Conservation (phyloP, 768 basidiomycete species). For the Pulveroboletus sp. region DNA sequence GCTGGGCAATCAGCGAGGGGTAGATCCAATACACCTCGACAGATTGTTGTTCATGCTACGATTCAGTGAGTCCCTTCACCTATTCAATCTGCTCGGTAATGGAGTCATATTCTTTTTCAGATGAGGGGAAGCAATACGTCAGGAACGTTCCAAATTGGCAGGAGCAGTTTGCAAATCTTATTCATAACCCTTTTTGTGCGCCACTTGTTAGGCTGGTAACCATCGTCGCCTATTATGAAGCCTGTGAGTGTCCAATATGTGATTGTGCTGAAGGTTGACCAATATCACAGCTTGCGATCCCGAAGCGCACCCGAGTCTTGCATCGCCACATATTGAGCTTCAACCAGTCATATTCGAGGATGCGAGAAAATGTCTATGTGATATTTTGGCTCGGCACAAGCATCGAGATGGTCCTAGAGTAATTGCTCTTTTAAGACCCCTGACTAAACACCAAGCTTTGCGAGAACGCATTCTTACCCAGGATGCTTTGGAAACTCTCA, state of each 20-base stretch:
- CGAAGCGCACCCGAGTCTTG: not conserved
- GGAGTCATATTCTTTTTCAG: not conserved
- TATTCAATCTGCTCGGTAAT: not conserved
- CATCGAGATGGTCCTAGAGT: slow-evolving; percentile 21
- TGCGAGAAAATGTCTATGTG: slow-evolving; percentile 12
- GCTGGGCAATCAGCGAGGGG: slow-evolving; percentile 10
- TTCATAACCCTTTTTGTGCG: slow-evolving; percentile 6
- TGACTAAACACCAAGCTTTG: slow-evolving; percentile 15
- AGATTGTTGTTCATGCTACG: slow-evolving; percentile 20
- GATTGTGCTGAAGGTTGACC: no score
- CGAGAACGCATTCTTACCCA: slow-evolving; percentile 13
- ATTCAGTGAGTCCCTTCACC: slow-evolving; percentile 14
- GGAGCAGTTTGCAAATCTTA: slow-evolving; percentile 7
- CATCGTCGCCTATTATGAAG: slow-evolving; percentile 22
- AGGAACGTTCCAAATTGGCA: slow-evolving; percentile 13
- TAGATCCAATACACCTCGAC: slow-evolving; percentile 17
- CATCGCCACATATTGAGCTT: not conserved
- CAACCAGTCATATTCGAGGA: slow-evolving; percentile 3
- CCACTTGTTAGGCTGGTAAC: slow-evolving; percentile 19
- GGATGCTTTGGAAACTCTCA: slow-evolving; percentile 8
- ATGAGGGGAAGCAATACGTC: slow-evolving; percentile 18
- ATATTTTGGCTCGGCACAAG: slow-evolving; percentile 8
- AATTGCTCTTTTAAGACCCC: slow-evolving; percentile 17
- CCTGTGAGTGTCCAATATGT: slow-evolving; percentile 6
- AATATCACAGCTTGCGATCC: slow-evolving; percentile 6